Evolutionary conservation across 805 yeast genomes (phyloP), one percentile per base, ranked within the genome.

Genomic region (Hanseniaspora thailandica): DNA sequence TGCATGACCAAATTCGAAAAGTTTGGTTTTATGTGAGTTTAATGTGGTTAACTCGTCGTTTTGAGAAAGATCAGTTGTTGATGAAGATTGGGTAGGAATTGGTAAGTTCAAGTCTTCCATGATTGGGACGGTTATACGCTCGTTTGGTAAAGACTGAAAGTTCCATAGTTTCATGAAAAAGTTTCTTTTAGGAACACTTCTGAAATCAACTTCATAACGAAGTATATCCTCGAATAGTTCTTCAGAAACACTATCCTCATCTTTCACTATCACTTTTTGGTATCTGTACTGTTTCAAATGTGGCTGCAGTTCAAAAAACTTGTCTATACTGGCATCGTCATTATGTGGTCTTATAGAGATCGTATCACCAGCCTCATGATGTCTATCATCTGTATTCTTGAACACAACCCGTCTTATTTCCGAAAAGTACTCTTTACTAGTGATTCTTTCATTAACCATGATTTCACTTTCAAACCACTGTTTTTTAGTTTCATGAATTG

Each of bases 161-260:
- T 83, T 87, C 77, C 85, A 80, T 4, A 80, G 73, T 20, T 76
- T 66, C 63, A 76, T 74, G 65, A 93, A 93, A 60, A 93, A 90
- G 23, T 88, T 77, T 38, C 95, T 72, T 53, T 87, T 74, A 0
- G 98, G 98, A 17, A 90, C 80, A 3, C 94, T 74, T 66, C 75
- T 76, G 13, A 93, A 73, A 64, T 93, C 97, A 52, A 89, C 68
- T 65, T 90, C 95, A 65, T 86, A 80, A 1, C 81, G 82, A 6
- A 93, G 57, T 12, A 90, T 70, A 2, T 82, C 74, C 55, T 96
- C 67, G 36, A 93, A 68, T 52, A 86, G 63, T 28, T 19, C 71
- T 43, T 66, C 62, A 33, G 2, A 13, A 5, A n/a, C 13, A 5
- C 19, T 19, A 17, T 34, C 17, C 2, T 19, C 30, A 23, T 20